Percentiles rank a stretch among this genome's conserved stretches.
Evolutionary conservation across 352 stramenopile genomes (phyloP).

Genomic region (Globisporangium uncinulatum): DNA sequence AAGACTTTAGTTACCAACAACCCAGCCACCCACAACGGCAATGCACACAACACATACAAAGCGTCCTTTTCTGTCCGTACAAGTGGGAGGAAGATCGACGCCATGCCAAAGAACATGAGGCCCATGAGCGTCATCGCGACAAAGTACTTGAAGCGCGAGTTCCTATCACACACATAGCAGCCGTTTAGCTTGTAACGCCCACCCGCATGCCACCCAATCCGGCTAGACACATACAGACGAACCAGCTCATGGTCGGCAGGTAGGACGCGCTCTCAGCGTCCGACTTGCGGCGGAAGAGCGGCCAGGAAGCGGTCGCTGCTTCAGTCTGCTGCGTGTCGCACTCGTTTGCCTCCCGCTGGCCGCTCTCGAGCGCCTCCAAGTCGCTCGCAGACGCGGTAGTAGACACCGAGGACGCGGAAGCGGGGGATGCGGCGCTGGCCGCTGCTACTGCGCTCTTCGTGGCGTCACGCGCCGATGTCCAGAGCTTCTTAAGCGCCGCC

Average conservation of each 20-base stretch:
- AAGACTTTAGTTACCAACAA: too few species aligned
- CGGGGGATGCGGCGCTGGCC: constrained; percentile 1
- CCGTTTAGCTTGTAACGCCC: background rate
- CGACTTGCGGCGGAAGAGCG: constrained; percentile 37
- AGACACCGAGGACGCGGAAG: constrained; percentile 1
- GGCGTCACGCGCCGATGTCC: constrained; percentile 52
- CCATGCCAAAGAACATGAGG: constrained; percentile 80
- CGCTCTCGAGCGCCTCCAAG: constrained; percentile 42
- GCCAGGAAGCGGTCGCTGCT: constrained; percentile 18
- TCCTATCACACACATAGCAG: constrained; percentile 20
- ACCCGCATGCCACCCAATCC: background rate
- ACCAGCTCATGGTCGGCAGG: constrained; percentile 59
- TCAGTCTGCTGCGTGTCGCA: constrained; percentile 18
- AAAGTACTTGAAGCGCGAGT: constrained; percentile 81
- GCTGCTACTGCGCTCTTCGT: constrained; percentile 27
- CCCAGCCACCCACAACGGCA: too few species aligned
- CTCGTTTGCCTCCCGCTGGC: constrained; percentile 16
- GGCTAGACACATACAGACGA: background rate
- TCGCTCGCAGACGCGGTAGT: constrained; percentile 10
- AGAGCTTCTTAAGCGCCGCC: constrained; percentile 49
- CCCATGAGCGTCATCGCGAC: constrained; percentile 61
- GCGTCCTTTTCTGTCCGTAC: constrained; percentile 12
- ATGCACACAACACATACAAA: background rate
- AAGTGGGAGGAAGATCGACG: constrained; percentile 69
- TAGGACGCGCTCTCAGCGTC: constrained; percentile 21